phyloP scores from a whole-genome alignment of 768 basidiomycete genomes.

The Leccinum olivaceopallidum region DNA sequence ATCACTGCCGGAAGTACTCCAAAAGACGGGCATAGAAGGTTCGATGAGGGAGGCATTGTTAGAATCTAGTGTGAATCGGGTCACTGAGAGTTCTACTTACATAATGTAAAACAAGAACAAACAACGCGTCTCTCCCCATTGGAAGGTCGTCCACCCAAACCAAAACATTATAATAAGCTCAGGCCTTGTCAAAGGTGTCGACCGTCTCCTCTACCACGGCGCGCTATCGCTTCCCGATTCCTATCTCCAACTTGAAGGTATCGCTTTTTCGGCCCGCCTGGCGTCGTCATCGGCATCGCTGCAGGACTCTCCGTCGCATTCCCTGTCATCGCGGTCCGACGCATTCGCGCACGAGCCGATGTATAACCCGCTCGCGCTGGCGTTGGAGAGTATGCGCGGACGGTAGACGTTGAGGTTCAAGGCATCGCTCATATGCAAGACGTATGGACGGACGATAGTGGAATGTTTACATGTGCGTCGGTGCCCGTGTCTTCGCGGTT shows the following conservation, averaged over 20 bases:
- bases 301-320: too few species aligned
- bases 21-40: background rate
- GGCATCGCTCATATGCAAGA: slow-evolving; percentile 53
- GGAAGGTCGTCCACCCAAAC: too few species aligned
- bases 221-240: slow-evolving; percentile 75
- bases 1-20: background rate
- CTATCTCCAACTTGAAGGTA: slow-evolving; percentile 66
- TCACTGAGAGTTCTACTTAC: too few species aligned
- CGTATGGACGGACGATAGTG: slow-evolving; percentile 55
- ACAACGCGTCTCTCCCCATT: too few species aligned
- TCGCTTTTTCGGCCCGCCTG: slow-evolving; percentile 64
- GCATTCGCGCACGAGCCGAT: slow-evolving; percentile 42
- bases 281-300: background rate
- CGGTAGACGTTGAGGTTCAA: slow-evolving; percentile 61
- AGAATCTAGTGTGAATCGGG: background rate
- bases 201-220: slow-evolving; percentile 73
- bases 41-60: background rate
- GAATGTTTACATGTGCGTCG: slow-evolving; percentile 44
- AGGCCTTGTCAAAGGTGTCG: background rate
- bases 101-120: too few species aligned
- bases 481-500: background rate
- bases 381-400: slow-evolving; percentile 80
- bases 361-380: slow-evolving; percentile 67
- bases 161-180: background rate
- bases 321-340: slow-evolving; percentile 24